Base-by-base conservation (phyloP, 148 eudicot genomes). In the Simmondsia chinensis region DNA sequence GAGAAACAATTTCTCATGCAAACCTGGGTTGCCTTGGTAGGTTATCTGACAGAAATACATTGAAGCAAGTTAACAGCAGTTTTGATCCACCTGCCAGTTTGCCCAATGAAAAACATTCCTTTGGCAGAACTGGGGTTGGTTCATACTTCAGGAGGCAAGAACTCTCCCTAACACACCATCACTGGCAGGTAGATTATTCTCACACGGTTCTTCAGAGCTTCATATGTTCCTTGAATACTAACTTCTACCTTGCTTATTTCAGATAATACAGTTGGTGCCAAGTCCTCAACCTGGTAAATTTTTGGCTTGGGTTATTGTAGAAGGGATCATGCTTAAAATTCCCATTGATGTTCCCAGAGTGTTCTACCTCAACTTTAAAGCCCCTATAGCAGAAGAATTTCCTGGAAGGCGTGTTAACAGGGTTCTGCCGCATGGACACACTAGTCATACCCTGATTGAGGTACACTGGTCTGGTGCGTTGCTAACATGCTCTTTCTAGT, bases 371-470 rank as follows among this genome's bases (percentile, higher is more conserved):
- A 89, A 89, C 61, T 84, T 85, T 9, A 89, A 79, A 74, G 88
- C 95, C 65, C 79, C 91, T 43, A 52, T 86, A 61, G 72, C 93
- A 14, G 97, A 85, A 57, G 97, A 82, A 58, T 74, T 89, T 62
- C 97, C 97, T 73, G 95, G 97, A 61, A 79, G 76, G 54, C 79
- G 77, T 56, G 95, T 85, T 31, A 85, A 74, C 68, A 89, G 79
- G 70, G 66, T 72, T 65, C 93, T 89, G 61, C 97, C 97, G 18
- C 95, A 89, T 82, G 97, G 97, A 33, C 88, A 61, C 47, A 71
- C 35, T 52, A 72, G 65, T 66, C 53, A 89, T 69, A 84, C 81
- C 53, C 61, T 89, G 52, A 81, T 85, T 68, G 97, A 85, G 97
- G 97, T 89, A 66, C 28, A 34, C 47, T 30, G 23, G 16, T 41